Evolutionary conservation across 2,329 filamentous ascomycete genomes (phyloP).

Genomic region (Escovopsis sp.): DNA sequence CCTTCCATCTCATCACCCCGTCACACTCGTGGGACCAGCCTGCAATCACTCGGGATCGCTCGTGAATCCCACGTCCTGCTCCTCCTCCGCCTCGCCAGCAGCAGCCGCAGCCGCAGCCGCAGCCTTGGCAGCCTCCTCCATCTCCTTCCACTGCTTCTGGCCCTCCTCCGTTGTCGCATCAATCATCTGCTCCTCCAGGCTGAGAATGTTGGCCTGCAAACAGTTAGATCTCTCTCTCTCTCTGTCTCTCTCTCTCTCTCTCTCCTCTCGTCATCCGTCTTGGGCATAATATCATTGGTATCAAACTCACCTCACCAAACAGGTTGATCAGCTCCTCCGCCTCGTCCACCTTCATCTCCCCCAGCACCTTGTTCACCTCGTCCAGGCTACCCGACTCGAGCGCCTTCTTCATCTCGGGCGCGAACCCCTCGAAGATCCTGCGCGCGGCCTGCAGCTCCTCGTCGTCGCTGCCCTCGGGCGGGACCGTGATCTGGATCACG

Average conservation of each 20-base stretch:
- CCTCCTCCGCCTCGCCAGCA: constrained; percentile 17
- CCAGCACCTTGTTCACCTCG: constrained; percentile 41
- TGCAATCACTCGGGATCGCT: constrained; percentile 4
- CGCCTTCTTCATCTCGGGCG: constrained; percentile 65
- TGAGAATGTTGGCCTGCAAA: constrained; percentile 63
- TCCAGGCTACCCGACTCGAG: constrained; percentile 82
- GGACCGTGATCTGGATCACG: constrained; percentile 76
- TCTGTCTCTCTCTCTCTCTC: no score
- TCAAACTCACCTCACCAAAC: constrained; percentile 47
- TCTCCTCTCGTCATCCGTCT: no score
- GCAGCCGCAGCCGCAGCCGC: constrained; percentile 17
- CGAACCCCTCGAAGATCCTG: constrained; percentile 70
- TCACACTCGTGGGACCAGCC: no score
- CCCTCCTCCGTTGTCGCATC: constrained; percentile 88
- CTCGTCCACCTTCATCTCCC: constrained; percentile 76
- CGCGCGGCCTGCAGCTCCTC: constrained; percentile 49
- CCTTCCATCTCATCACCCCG: no score
- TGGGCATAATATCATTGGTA: background rate
- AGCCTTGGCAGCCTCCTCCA: constrained; percentile 43
- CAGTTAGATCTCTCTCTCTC: no score
- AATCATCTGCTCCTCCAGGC: constrained; percentile 83
- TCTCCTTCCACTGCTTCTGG: constrained; percentile 58
- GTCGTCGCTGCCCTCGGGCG: constrained; percentile 52
- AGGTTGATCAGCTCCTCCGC: constrained; percentile 74
- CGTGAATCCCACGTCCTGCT: background rate